Conservation (phyloP, 352 stramenopile genomes). For the Phytophthora litchii region DNA sequence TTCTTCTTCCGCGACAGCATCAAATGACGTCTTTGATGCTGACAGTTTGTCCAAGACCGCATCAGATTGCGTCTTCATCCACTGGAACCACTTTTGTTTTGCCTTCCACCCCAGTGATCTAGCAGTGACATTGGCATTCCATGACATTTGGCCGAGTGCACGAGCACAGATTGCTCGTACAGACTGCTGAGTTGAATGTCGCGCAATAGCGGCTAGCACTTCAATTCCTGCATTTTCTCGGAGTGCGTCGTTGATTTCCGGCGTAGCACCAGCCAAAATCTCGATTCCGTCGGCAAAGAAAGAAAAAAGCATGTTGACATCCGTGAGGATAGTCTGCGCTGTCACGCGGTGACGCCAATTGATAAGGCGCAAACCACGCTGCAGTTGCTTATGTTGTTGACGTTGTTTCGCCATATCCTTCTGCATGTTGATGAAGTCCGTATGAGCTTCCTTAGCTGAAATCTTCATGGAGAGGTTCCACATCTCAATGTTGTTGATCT, state of each 20-base stretch:
- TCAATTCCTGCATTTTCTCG: slow-evolving; percentile 70
- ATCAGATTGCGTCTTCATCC: slow-evolving; percentile 47
- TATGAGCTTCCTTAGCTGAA: slow-evolving; percentile 61
- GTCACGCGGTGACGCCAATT: slow-evolving; percentile 79
- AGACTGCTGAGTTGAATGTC: slow-evolving; percentile 39
- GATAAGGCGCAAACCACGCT: slow-evolving; percentile 59
- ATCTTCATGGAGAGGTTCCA: slow-evolving; percentile 83
- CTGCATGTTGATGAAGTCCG: slow-evolving; percentile 57
- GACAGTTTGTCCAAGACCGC: slow-evolving; percentile 40
- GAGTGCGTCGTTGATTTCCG: slow-evolving; percentile 53
- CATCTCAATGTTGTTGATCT: slow-evolving; percentile 82
- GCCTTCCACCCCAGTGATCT: slow-evolving; percentile 68
- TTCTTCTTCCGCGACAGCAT: slow-evolving; percentile 51
- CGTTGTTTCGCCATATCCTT: slow-evolving; percentile 46
- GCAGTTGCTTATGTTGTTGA: slow-evolving; percentile 66
- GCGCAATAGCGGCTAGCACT: slow-evolving; percentile 52
- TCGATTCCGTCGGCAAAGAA: slow-evolving; percentile 74
- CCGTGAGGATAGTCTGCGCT: slow-evolving; percentile 65
- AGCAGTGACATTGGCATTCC: slow-evolving; percentile 69
- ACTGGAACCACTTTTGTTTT: slow-evolving; percentile 68
- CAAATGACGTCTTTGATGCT: slow-evolving; percentile 42
- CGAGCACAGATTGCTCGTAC: slow-evolving; percentile 56
- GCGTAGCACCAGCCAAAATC: slow-evolving; percentile 55
- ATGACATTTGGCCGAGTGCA: slow-evolving; percentile 63
- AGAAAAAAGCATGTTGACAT: slow-evolving; percentile 65